Evolutionary conservation across 495 filamentous ascomycete genomes (phyloP).

Genomic region (Podospora appendiculata): DNA sequence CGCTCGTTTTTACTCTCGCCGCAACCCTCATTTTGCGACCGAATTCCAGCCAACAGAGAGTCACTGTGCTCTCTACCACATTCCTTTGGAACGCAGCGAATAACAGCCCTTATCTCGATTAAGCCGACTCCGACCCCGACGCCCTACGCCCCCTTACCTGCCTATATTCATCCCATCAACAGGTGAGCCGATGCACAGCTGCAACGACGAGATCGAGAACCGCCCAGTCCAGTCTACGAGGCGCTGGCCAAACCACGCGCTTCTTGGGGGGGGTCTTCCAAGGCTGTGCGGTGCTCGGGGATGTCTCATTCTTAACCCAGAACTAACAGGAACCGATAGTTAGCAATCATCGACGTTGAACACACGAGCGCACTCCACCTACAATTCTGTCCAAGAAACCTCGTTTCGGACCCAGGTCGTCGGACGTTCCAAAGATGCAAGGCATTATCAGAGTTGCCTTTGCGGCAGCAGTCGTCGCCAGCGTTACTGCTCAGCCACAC

Average conservation of each 20-base stretch:
- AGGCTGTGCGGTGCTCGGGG: no score
- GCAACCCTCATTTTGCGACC: slow-evolving; percentile 13
- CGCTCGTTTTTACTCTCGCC: slow-evolving; percentile 17
- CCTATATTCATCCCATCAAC: slow-evolving; percentile 7
- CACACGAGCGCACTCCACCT: background rate
- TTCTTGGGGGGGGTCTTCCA: no score
- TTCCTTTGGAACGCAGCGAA: slow-evolving; percentile 46
- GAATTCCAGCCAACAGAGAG: slow-evolving; percentile 45
- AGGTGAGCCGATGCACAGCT: slow-evolving; percentile 2
- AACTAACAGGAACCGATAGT: background rate
- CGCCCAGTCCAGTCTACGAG: no score
- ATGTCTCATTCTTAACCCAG: no score
- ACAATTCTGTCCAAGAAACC: no score
- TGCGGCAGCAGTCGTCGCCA: slow-evolving; percentile 36
- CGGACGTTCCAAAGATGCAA: slow-evolving; percentile 31
- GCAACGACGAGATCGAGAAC: no score
- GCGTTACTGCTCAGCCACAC: slow-evolving; percentile 39
- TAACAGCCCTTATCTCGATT: slow-evolving; percentile 5
- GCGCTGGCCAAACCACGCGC: no score
- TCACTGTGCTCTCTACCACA: slow-evolving; percentile 45
- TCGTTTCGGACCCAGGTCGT: no score
- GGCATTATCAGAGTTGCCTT: slow-evolving; percentile 35
- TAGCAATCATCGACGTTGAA: background rate
- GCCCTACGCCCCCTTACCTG: slow-evolving; percentile 1
- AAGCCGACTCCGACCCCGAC: background rate